Evolutionary conservation across 2,329 filamentous ascomycete species (phyloP).

Genomic region (Ceratocystis papillata): DNA sequence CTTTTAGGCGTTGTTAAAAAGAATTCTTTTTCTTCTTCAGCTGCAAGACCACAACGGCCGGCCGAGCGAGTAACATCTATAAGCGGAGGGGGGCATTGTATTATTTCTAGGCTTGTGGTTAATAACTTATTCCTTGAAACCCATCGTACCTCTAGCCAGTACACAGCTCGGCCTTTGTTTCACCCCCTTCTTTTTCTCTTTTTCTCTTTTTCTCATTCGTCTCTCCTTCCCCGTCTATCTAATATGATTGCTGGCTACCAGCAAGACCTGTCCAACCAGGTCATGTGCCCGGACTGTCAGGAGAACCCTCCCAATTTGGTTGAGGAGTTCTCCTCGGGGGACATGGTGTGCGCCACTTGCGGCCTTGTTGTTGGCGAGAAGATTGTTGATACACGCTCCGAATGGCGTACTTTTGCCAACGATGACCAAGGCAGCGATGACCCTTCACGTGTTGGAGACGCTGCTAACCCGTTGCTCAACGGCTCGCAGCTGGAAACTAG

Average conservation of each 20-base stretch:
- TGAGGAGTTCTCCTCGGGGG: slow-evolving; percentile 84
- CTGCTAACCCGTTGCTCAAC: slow-evolving; percentile 77
- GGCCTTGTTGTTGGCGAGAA: slow-evolving; percentile 82
- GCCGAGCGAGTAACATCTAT: background rate
- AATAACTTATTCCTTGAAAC: slow-evolving; percentile 1
- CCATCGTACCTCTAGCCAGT: background rate
- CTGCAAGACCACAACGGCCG: background rate
- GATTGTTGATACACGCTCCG: slow-evolving; percentile 88
- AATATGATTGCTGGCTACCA: slow-evolving; percentile 42
- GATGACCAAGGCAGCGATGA: slow-evolving; percentile 95
- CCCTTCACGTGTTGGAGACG: slow-evolving; percentile 94
- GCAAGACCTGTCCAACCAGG: slow-evolving; percentile 74
- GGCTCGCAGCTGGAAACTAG: slow-evolving; percentile 80
- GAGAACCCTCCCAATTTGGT: slow-evolving; percentile 84
- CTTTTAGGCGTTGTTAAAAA: background rate
- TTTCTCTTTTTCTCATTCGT: slow-evolving; percentile 9
- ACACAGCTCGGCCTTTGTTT: background rate
- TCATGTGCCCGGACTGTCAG: slow-evolving; percentile 85
- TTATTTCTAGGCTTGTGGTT: background rate
- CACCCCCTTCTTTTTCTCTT: background rate
- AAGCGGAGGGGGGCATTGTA: background rate
- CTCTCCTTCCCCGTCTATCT: background rate
- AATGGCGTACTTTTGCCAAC: slow-evolving; percentile 98
- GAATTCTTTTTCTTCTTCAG: background rate
- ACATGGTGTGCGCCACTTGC: slow-evolving; percentile 86